phyloP scores from a whole-genome alignment of 345 rosid genomes.

The Erodium maritimum region DNA sequence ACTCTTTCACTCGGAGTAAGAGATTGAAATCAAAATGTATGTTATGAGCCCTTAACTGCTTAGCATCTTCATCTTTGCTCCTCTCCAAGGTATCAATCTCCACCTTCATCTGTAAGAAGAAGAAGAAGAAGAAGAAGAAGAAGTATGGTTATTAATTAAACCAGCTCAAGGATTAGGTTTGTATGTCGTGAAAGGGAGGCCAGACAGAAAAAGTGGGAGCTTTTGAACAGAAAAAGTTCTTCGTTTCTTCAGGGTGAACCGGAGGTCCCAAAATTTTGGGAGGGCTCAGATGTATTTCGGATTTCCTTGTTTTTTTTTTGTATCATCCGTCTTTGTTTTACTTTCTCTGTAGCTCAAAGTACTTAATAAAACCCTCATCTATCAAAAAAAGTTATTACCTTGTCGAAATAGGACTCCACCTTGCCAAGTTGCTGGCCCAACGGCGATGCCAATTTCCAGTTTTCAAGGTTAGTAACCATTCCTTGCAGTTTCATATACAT shows the following conservation, averaged over 20 bases:
- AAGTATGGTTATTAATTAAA: no score
- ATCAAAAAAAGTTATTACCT: constrained; percentile 15
- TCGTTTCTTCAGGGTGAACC: no score
- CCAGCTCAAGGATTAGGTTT: no score
- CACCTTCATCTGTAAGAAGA: constrained; percentile 27
- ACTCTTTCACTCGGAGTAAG: constrained; percentile 43
- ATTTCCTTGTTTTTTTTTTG: no score
- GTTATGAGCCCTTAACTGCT: constrained; percentile 32
- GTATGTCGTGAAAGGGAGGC: no score
- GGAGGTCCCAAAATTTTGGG: no score
- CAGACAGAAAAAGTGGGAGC: no score
- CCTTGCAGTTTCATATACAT: constrained; percentile 37
- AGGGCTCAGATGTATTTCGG: no score
- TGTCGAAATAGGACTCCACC: constrained; percentile 43
- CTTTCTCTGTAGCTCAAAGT: not conserved
- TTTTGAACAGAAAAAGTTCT: no score
- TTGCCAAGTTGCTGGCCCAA: constrained; percentile 38
- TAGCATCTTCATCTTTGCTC: constrained; percentile 49
- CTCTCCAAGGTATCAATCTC: constrained; percentile 48
- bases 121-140: not conserved
- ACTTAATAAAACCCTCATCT: not conserved
- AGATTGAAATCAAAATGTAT: constrained; percentile 43
- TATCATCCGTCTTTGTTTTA: no score
- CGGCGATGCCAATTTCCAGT: constrained; percentile 50
- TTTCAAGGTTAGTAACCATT: constrained; percentile 30